Conservation (phyloP, 768 basidiomycete species). For the Cantharellus cinnabarinus region DNA sequence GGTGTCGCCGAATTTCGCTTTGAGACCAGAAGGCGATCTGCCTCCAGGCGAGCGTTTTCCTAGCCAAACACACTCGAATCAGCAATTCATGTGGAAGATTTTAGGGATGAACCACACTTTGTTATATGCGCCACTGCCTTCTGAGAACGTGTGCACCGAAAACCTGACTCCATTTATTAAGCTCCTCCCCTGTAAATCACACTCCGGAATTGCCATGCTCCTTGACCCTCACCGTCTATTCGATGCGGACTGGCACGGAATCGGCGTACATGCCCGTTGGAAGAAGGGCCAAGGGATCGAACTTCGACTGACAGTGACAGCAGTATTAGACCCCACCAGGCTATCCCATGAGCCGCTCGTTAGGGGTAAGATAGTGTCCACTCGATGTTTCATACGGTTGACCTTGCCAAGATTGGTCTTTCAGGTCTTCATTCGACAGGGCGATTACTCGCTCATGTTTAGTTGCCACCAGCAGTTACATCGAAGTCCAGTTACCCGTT, state of each 20-base stretch:
- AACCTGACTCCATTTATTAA: slow-evolving; percentile 93
- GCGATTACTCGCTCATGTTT: slow-evolving; percentile 45
- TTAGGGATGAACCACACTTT: slow-evolving; percentile 18
- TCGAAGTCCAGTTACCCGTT: slow-evolving; percentile 30
- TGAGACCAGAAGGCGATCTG: slow-evolving; percentile 38
- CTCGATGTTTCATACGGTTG: slow-evolving; percentile 2
- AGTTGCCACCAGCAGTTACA: slow-evolving; percentile 38
- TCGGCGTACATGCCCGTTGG: slow-evolving; percentile 61
- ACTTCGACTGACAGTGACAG: slow-evolving; percentile 10
- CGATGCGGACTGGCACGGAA: slow-evolving; percentile 81
- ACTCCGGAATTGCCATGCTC: slow-evolving; percentile 63
- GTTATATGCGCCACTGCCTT: slow-evolving; percentile 58
- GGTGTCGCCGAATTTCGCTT: slow-evolving; percentile 40
- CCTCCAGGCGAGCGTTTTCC: slow-evolving; percentile 15
- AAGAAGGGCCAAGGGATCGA: slow-evolving; percentile 22
- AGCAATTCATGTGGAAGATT: not conserved
- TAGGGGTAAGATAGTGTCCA: slow-evolving; percentile 27
- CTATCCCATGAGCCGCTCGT: slow-evolving; percentile 16
- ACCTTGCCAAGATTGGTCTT: slow-evolving; percentile 42
- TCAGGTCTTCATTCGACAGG: slow-evolving; percentile 46
- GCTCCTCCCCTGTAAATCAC: slow-evolving; percentile 78
- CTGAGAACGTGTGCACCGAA: slow-evolving; percentile 89
- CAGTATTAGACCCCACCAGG: slow-evolving; percentile 54
- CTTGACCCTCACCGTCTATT: slow-evolving; percentile 75
- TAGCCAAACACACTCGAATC: not conserved